Base-by-base conservation (phyloP, 345 rosid species). In the Acer negundo region DNA sequence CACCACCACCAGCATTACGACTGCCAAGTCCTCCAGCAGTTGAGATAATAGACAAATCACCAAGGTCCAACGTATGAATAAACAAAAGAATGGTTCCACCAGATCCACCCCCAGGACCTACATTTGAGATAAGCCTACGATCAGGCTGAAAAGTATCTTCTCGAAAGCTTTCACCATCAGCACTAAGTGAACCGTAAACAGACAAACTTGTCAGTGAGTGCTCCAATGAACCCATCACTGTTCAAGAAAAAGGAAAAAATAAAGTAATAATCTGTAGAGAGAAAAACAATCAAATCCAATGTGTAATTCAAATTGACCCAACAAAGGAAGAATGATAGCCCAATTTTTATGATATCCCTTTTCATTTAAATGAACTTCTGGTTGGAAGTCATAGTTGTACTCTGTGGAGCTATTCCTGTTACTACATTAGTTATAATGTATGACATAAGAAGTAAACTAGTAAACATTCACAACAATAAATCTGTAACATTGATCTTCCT, bases 221-320 rank as follows among this genome's bases (percentile, higher is more conserved):
- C 82, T 94, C 98, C 78, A 90, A 78, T 2, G 98, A 91, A 85
- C 98, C 98, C 89, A 94, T 91, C 82, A 94, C 98, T 94, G 87
- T 80, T 73, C 81, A 89, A 81, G 42, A 63, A 72, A 67, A 78
- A 38, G 49, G 61, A 22, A 77, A 7, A 22, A 44, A 49, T 10
- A 49, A 67, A 69, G 76, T 11, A 56, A 42, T 63, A 62, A 22
- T 59, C 75, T 38, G 79, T 64, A 62, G 69, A 61, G 13, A 26
- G 40, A 24, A 38, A 19, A 26, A 31, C 1, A 10, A 51, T 46
- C 47, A 58, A 63, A 75, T 38, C 31, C 65, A 72, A 24, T 28
- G 67, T 66, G 40, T 62, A 69, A 77, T 70, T 24, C 47, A 61
- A 17, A 72, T 22, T 20, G 59, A 44, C 58, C 26, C 67, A 58